Base-by-base conservation (phyloP, 345 rosid species). In the Eucalyptus cloeziana region DNA sequence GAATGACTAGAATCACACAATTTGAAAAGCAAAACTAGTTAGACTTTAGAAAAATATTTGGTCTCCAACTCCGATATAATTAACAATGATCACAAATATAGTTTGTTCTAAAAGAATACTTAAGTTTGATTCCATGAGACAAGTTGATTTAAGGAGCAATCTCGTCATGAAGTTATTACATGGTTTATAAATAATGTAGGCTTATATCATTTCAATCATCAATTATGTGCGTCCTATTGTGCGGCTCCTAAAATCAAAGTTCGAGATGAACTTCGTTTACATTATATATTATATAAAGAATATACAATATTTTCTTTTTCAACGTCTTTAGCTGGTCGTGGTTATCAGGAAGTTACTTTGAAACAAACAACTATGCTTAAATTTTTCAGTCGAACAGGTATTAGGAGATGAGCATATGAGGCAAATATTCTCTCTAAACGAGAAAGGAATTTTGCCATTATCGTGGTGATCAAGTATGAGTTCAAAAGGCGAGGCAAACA, bases 171-270 rank as follows among this genome's bases (percentile, higher is more conserved):
- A 69, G 80, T 69, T 33, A 69, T 69, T 33, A 40, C 7, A 69
- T 69, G 0, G 0, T 69, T 33, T 16, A 69, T 69, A 69, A 5
- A 33, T 10, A 69, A 33, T 69, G 0, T 0, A 33, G 10, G 3
- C 1, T 37, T 33, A 69, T 33, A 69, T 33, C 13, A 33, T 33
- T 69, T 69, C 80, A 69, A 69, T 33, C 4, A 33, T 69, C 5
- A 33, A 17, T 69, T 17, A 0, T 69, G 10, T 2, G 22, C 1
- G 0, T 31, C 43, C 7, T 16, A 16, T 69, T 7, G 24, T 69
- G 24, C 5, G 12, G 43, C 22, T 69, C 44, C 16, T 22, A 69
- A 4, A 37, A 67, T 69, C 6, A 69, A 31, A 15, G 3, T 10
- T 69, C 3, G 3, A 69, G 24, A 33, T 64, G 37, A 7, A n/a